Percentiles rank a stretch among this genome's conserved stretches.
phyloP scores from a whole-genome alignment of 2,329 filamentous ascomycete species.

The Boeremia lycopersici region DNA sequence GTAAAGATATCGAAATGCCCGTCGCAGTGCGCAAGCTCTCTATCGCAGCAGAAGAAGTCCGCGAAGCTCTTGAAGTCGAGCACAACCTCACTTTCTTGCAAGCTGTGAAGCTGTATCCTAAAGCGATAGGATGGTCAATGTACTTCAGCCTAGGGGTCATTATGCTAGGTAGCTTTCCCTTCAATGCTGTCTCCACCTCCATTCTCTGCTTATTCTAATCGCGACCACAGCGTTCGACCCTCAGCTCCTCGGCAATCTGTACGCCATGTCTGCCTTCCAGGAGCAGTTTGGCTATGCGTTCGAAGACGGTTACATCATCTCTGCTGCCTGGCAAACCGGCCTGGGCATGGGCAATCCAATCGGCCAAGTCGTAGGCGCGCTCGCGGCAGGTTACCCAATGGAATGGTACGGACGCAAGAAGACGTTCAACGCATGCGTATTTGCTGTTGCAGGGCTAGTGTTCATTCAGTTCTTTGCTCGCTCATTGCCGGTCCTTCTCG shows the following conservation, averaged over 20 bases:
- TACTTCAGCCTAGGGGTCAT: conserved; percentile 66
- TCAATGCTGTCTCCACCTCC: too few relatives aligned
- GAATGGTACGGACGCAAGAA: conserved; percentile 37
- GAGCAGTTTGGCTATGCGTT: conserved; percentile 58
- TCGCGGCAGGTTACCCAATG: conserved; percentile 47
- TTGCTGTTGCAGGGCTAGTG: conserved; percentile 51
- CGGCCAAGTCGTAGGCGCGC: conserved; percentile 62
- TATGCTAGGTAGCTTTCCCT: conserved; percentile 54
- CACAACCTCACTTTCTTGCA: conserved; percentile 44
- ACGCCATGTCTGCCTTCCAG: conserved; percentile 63
- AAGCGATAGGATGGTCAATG: conserved; percentile 60
- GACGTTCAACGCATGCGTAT: conserved; percentile 20
- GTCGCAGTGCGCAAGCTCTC: conserved; percentile 12
- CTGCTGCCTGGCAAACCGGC: conserved; percentile 49
- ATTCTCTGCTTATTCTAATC: background rate
- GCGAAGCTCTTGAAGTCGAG: conserved; percentile 43
- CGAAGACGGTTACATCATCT: conserved; percentile 39
- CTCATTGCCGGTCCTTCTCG: conserved; percentile 19
- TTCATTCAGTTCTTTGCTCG: conserved; percentile 68
- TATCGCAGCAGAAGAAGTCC: conserved; percentile 33
- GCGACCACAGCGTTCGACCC: conserved; percentile 60
- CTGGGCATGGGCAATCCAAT: conserved; percentile 60
- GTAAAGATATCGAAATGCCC: conserved; percentile 9
- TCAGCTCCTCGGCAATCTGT: conserved; percentile 68
- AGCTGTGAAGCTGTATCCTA: conserved; percentile 53